These are phyloP conservation scores for Lasiosphaeria ovina DNA, from an alignment of 495 filamentous ascomycete species.

Conservation along the genomic window DNA sequence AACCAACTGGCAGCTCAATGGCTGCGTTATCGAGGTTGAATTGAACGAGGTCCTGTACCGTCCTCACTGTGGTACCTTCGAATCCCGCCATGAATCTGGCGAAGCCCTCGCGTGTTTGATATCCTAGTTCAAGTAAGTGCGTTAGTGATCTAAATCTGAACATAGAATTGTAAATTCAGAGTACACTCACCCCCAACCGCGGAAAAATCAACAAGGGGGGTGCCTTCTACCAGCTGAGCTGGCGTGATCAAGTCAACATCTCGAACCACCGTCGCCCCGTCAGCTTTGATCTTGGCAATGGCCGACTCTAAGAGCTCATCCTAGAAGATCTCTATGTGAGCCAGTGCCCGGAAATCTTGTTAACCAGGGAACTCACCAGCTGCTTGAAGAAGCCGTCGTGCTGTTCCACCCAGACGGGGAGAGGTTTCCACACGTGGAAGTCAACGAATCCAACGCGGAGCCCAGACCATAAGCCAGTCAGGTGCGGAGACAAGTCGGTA, in stretches of 20 bases:
- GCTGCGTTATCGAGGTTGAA: background rate
- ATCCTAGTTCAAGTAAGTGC: background rate
- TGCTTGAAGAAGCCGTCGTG: background rate
- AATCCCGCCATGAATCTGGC: background rate
- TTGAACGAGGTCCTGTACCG: background rate
- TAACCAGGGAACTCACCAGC: too few relatives aligned
- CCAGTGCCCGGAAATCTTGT: too few relatives aligned
- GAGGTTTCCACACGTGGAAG: background rate
- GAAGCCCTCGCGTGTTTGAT: background rate
- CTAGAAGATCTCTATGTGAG: too few relatives aligned
- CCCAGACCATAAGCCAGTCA: constrained; percentile 5
- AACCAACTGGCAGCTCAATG: background rate
- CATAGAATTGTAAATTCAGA: too few relatives aligned
- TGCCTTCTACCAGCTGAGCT: background rate
- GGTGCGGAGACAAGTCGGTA: background rate
- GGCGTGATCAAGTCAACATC: background rate
- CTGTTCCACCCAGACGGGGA: background rate
- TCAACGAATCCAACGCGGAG: constrained; percentile 5
- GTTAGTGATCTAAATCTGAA: too few relatives aligned
- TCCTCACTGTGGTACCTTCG: background rate
- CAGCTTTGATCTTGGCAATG: background rate
- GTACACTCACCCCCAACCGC: background rate
- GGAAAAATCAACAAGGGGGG: background rate
- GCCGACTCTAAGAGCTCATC: background rate
- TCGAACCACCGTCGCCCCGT: constrained; percentile 1